Evolutionary conservation across 176 grass and related monocot genomes (phyloP).

Genomic region (Eremochloa ophiuroides): DNA sequence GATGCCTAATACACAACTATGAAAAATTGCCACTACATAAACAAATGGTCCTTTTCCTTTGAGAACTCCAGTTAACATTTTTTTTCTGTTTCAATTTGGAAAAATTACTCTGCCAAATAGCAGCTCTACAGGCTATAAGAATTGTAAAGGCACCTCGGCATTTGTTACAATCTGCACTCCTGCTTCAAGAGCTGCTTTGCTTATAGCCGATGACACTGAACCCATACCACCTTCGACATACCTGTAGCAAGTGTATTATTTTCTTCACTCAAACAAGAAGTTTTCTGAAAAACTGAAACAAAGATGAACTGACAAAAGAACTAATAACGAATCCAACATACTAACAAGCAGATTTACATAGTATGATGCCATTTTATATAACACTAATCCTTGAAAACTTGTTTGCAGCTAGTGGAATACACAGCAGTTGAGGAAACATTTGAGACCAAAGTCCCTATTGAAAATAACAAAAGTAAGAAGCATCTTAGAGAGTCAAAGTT

Average conservation of each 20-base stretch:
- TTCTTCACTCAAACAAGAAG: conserved; percentile 9
- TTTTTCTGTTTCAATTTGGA: not conserved
- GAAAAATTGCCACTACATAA: not conserved
- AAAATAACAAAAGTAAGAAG: conserved; percentile 5
- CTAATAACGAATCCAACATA: not conserved
- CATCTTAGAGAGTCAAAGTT: conserved; percentile 6
- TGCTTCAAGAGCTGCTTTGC: conserved; percentile 94
- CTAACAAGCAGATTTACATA: conserved; percentile 7
- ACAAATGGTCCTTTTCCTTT: not conserved
- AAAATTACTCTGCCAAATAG: conserved; percentile 5
- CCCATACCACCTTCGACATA: conserved; percentile 99
- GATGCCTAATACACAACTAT: conserved; percentile 12
- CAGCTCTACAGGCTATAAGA: conserved; percentile 5
- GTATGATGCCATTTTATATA: not conserved
- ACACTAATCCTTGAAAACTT: conserved; percentile 10
- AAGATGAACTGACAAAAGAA: not conserved
- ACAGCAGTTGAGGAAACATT: not conserved
- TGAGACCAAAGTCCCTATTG: not conserved
- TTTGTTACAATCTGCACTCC: conserved; percentile 86
- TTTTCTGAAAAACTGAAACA: not conserved
- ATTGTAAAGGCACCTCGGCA: conserved; percentile 61
- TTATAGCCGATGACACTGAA: conserved; percentile 87
- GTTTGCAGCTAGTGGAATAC: conserved; percentile 1
- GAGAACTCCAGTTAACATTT: not conserved
- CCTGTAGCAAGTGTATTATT: conserved; percentile 44